Evolutionary conservation across 2,329 filamentous ascomycete genomes (phyloP).

Genomic region (Conoideocrella luteorostrata): DNA sequence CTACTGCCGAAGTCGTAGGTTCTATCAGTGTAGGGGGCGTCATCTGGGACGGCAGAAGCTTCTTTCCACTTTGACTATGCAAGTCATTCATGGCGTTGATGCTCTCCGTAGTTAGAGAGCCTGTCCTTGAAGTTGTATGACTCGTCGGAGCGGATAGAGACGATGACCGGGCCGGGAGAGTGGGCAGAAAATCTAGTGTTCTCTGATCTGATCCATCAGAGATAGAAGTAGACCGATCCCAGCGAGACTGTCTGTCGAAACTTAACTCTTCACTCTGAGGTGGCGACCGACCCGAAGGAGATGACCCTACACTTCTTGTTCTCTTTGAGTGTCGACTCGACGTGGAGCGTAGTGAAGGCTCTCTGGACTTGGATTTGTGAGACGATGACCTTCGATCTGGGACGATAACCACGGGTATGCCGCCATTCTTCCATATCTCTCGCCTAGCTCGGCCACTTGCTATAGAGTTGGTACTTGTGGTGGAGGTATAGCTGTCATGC

Average conservation of each 20-base stretch:
- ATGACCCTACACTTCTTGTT: conserved; percentile 46
- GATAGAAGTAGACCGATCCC: conserved; percentile 38
- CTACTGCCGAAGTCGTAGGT: neutral
- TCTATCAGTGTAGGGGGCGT: neutral
- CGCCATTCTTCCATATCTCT: conserved; percentile 53
- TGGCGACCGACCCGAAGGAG: conserved; percentile 34
- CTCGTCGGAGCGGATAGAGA: conserved; percentile 59
- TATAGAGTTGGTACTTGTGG: conserved; percentile 40
- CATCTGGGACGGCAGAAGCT: neutral
- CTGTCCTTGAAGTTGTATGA: conserved; percentile 42
- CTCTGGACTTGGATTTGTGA: conserved; percentile 42
- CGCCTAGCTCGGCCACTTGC: conserved; percentile 50
- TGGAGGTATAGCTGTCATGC: conserved; percentile 45
- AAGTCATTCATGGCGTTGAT: conserved; percentile 46
- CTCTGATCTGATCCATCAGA: conserved; percentile 46
- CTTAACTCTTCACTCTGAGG: conserved; percentile 36
- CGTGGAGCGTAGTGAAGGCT: conserved; percentile 54
- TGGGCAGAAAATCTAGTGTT: conserved; percentile 55
- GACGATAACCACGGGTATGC: conserved; percentile 56
- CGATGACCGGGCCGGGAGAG: conserved; percentile 50
- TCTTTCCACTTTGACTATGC: conserved; percentile 12
- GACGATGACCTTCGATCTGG: conserved; percentile 54
- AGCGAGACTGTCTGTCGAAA: conserved; percentile 35
- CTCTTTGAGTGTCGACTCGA: conserved; percentile 50
- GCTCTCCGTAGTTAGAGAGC: conserved; percentile 40